These are phyloP conservation scores for Infundibulicybe gibba DNA, from an alignment of 768 basidiomycete species.

Conservation along the genomic window DNA sequence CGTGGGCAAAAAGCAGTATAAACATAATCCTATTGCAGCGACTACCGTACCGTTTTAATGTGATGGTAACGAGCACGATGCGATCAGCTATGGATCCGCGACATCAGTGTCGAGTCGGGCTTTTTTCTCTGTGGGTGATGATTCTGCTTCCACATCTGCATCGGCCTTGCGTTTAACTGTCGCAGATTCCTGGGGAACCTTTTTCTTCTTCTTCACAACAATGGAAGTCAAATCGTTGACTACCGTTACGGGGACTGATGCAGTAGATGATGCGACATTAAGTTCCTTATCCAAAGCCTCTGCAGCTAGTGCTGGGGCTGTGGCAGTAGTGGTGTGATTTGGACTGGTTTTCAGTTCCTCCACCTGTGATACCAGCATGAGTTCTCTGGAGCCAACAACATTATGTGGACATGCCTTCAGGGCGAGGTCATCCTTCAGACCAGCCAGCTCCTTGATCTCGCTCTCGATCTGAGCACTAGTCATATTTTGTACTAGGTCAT, in stretches of 20 bases:
- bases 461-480: conserved; percentile 66
- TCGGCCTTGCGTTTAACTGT: conserved; percentile 71
- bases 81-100: not conserved
- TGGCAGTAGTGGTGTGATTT: conserved; percentile 45
- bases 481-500: conserved; percentile 63
- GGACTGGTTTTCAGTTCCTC: conserved; percentile 88
- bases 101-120: conserved; percentile 46
- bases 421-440: conserved; percentile 76
- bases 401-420: conserved; percentile 55
- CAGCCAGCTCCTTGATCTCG: conserved; percentile 78
- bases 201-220: conserved; percentile 88
- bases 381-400: not conserved
- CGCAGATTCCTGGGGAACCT: conserved; percentile 31
- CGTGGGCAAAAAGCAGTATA: conserved; percentile 68
- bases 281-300: conserved; percentile 71
- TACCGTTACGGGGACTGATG: conserved; percentile 29
- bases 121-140: conserved; percentile 58
- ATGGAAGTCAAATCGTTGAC: conserved; percentile 85
- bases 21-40: conserved; percentile 50
- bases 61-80: not conserved
- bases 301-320: conserved; percentile 70
- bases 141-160: conserved; percentile 35
- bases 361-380: conserved; percentile 46
- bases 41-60: conserved; percentile 45
- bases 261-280: conserved; percentile 36